Evolutionary conservation across 2,329 filamentous ascomycete species (phyloP), one percentile per base, ranked within the genome.

Genomic region (Thelonectria rubi): DNA sequence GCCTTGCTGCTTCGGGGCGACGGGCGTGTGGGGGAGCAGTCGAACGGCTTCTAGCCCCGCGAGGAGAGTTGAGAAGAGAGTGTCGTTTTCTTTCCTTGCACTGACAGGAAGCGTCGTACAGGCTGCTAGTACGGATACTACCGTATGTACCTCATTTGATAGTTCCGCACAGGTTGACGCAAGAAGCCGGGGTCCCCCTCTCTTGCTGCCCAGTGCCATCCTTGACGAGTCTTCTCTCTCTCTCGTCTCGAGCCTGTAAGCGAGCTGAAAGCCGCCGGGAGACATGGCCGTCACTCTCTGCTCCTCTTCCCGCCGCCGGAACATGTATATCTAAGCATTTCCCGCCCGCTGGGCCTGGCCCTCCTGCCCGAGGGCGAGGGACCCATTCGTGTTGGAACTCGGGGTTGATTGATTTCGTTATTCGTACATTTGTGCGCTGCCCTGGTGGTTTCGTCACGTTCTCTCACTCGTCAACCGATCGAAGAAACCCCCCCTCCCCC

Each of bases 1-100:
- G 55, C 67, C 45, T 67, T 61, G 52, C 65, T 47, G 15, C 43
- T 64, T 69, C 12, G 42, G 59, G 24, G 32, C 43, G 43, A 58
- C 40, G 42, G n/a, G 58, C 60, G 42, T 56, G 50, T 46, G 7
- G 56, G 52, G 51, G 54, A 54, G 48, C 47, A 20, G 49, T 42
- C n/a, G 17, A 48, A 9, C 37, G 50, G 45, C 21, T 14, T 30
- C 8, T n/a, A 32, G 24, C 20, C 17, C 42, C 42, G 14, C 34
- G 34, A 37, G 18, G 34, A 37, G 18, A 18, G 48, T 34, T 21
- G 17, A 15, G n/a, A 21, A 7, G 30, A 39, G 32, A 32, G 30
- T 17, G 46, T 32, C 18, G 30, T 40, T 40, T 40, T 15, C n/a
- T 20, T 48, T 15, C 18, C 30, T 37, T 46, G 48, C 32, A 50